Conservation (phyloP, 257 asterid species). For the Solanum pimpinellifolium region DNA sequence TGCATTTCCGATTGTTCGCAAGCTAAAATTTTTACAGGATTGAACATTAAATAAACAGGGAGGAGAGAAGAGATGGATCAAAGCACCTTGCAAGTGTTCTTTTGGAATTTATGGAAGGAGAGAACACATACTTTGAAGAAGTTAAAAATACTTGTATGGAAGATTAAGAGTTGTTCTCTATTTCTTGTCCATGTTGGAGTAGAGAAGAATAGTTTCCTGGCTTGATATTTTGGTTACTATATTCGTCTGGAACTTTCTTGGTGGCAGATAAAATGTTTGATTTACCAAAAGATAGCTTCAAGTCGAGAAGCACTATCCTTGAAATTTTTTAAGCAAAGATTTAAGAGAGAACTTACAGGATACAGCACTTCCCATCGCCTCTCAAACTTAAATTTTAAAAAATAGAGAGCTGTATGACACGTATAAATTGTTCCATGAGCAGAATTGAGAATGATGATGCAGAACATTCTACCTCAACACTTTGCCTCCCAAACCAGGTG, state of each 20-base stretch:
- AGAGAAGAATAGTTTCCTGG: not conserved
- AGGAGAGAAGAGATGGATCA: not conserved
- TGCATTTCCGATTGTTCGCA: not conserved
- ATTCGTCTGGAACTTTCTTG: not conserved
- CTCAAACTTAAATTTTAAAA: not conserved
- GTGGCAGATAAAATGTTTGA: not conserved
- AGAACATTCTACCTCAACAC: slow-evolving; percentile 56
- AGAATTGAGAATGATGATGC: not conserved
- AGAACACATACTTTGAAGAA: not conserved
- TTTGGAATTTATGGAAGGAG: not conserved
- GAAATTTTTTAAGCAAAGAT: not conserved
- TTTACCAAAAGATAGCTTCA: not conserved
- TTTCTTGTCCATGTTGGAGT: not conserved
- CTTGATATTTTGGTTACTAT: not conserved
- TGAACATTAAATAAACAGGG: not conserved
- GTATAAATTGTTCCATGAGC: not conserved
- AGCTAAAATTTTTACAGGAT: not conserved
- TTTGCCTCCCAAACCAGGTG: slow-evolving; percentile 92
- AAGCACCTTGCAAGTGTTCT: not conserved
- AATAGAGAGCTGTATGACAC: not conserved
- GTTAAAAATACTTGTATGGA: not conserved
- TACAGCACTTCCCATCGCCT: not conserved
- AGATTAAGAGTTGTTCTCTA: not conserved
- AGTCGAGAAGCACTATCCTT: not conserved
- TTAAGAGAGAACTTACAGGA: not conserved